Percentiles rank a stretch among this genome's conserved stretches.
Evolutionary conservation across 2,329 filamentous ascomycete species (phyloP).

Genomic region (Xylaria sp.): DNA sequence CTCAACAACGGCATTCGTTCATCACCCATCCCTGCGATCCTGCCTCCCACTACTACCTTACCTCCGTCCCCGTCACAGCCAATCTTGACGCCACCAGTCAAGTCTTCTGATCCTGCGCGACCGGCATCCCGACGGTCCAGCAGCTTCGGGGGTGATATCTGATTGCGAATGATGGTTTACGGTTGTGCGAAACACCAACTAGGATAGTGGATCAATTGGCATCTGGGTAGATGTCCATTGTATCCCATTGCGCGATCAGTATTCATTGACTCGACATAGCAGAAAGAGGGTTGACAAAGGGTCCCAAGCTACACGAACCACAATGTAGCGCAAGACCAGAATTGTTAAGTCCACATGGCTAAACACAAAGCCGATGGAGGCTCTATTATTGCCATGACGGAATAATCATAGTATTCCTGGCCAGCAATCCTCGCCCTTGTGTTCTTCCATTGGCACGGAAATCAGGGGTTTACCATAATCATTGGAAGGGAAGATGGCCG

Average conservation of each 20-base stretch:
- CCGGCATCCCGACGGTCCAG: slow-evolving; percentile 26
- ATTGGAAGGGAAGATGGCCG: slow-evolving; percentile 5
- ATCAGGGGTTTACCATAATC: background rate
- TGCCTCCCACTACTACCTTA: slow-evolving; percentile 54
- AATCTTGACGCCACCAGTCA: slow-evolving; percentile 56
- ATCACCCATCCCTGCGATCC: slow-evolving; percentile 38
- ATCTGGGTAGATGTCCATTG: background rate
- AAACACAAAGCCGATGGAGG: background rate
- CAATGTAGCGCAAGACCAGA: background rate
- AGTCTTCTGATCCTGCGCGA: slow-evolving; percentile 39
- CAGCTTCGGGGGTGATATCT: slow-evolving; percentile 16
- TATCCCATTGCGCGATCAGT: background rate
- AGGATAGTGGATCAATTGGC: background rate
- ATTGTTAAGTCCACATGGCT: background rate
- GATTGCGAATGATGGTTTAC: slow-evolving; percentile 1
- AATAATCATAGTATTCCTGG: background rate
- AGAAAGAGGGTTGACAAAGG: background rate
- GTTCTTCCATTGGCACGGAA: background rate
- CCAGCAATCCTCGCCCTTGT: background rate
- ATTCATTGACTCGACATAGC: background rate
- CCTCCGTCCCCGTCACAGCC: slow-evolving; percentile 53
- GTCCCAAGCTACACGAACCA: background rate
- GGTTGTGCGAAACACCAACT: background rate
- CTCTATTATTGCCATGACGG: background rate
- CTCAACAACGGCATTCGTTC: slow-evolving; percentile 27